Evolutionary conservation across 352 stramenopile genomes (phyloP), one percentile per base, ranked within the genome.

Genomic region (Pythium folliculosum): DNA sequence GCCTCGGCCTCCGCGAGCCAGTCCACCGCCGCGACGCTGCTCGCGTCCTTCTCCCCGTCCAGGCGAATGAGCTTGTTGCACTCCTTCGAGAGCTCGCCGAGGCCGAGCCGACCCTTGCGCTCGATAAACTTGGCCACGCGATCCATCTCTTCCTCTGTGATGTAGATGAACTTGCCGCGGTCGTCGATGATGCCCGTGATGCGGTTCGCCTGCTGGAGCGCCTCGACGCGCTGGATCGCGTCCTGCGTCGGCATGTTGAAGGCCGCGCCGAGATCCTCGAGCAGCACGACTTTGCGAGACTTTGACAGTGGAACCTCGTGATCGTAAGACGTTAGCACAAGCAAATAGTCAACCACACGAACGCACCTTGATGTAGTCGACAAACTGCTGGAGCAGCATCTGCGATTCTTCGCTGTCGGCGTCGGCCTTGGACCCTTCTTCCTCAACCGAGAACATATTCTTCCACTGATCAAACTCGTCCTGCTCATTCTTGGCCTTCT

Each of bases 381-480:
- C 72, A 43, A 94, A 91, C 40, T 91, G 64, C 55, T 92, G 82
- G 37, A 94, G 69, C 55, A 90, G 65, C 38, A 47, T 72, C 58
- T 90, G 77, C 13, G 75, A 89, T 63, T 90, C 85, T 17, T 89
- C 80, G 52, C 75, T 83, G 51, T 88, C 78, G n/a, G 79, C 76
- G 1, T 72, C 63, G 6, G 78, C 27, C 58, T 88, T 88, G 0
- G 78, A 71, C 27, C 85, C 83, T 53, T 87, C 61, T 32, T 90
- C 83, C 48, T 91, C 83, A 43, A 94, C 77, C 17, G 81, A 75
- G 57, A 94, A 91, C 74, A 89, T 82, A 49, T 80, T 71, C 55
- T 91, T 91, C 85, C 84, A 94, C 54, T 89, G 73, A 54, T 90
- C 81, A 53, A 90, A 91, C 61, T 94, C 81, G 32, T 88, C 76